Conservation (phyloP, 1,284 basidiomycete genomes). For the Butyriboletus pseudospeciosus region DNA sequence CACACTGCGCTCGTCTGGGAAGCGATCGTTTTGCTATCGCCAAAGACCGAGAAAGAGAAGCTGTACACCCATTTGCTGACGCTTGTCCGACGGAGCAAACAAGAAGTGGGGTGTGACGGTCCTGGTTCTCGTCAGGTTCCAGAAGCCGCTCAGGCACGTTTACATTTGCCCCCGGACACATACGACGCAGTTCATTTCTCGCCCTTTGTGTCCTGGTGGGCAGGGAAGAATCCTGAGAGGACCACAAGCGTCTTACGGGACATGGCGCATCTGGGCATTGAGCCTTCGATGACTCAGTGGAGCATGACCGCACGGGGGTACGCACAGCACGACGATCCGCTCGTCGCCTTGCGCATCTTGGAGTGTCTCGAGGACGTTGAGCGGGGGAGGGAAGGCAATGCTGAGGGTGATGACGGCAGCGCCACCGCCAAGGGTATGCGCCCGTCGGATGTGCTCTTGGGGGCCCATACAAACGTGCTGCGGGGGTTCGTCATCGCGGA, state of each 20-base stretch:
- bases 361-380: slow-evolving; percentile 15
- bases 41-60: slow-evolving; percentile 6
- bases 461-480: slow-evolving; percentile 31
- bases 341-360: slow-evolving; percentile 22
- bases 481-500: slow-evolving; percentile 26
- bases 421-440: neutral
- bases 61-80: slow-evolving; percentile 31
- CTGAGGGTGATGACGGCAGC: neutral
- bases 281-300: slow-evolving; percentile 25
- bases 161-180: slow-evolving; percentile 18
- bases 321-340: slow-evolving; percentile 18
- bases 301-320: slow-evolving; percentile 23
- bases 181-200: slow-evolving; percentile 30
- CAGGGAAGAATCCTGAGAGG: slow-evolving; percentile 11
- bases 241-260: slow-evolving; percentile 32
- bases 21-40: slow-evolving; percentile 19
- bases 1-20: slow-evolving; percentile 41
- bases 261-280: slow-evolving; percentile 32
- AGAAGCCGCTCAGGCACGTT: neutral
- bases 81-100: slow-evolving; percentile 15
- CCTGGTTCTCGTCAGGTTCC: neutral
- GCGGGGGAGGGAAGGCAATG: neutral
- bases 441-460: slow-evolving; percentile 14
- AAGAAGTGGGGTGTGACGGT: neutral
- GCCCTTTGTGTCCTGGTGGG: slow-evolving; percentile 23